A percentile compares a stretch with the other conserved stretches of the same genome.
Evolutionary conservation across 1,284 basidiomycete genomes (phyloP).

Genomic region (Leccinum fallax): DNA sequence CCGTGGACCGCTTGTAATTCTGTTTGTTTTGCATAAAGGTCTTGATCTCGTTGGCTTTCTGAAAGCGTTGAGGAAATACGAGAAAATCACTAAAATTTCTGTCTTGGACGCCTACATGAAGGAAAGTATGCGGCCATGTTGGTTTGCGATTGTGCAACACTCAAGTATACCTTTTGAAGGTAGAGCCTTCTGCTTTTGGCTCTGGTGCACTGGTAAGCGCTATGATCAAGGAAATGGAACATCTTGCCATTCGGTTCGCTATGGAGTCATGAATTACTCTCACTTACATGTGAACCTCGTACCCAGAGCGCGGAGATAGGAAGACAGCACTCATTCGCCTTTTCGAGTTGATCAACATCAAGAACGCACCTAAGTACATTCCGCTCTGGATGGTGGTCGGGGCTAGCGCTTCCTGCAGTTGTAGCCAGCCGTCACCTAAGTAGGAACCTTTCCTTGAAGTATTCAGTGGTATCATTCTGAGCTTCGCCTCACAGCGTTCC

Average conservation of each 20-base stretch:
- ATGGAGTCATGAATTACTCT: not conserved
- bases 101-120: conserved; percentile 72
- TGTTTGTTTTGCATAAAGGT: conserved; percentile 44
- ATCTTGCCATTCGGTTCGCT: conserved; percentile 74
- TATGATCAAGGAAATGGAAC: conserved; percentile 77
- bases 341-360: conserved; percentile 56
- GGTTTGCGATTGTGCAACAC: not conserved
- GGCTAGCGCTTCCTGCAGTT: conserved; percentile 75
- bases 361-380: conserved; percentile 78
- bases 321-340: conserved; percentile 73
- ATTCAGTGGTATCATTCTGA: not conserved
- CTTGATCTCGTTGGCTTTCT: conserved; percentile 90
- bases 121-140: conserved; percentile 49
- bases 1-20: not conserved
- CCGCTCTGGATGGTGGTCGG: conserved; percentile 75
- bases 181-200: conserved; percentile 64
- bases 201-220: conserved; percentile 62
- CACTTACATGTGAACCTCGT: not conserved
- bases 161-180: conserved; percentile 38
- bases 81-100: conserved; percentile 77
- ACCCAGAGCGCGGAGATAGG: conserved; percentile 77
- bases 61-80: conserved; percentile 93
- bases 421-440: conserved; percentile 70
- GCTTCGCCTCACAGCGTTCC: conserved; percentile 51
- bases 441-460: conserved; percentile 36